A percentile compares a stretch with the other conserved stretches of the same genome.
Evolutionary conservation across 495 filamentous ascomycete genomes (phyloP).

Genomic region (Thozetella sp.): DNA sequence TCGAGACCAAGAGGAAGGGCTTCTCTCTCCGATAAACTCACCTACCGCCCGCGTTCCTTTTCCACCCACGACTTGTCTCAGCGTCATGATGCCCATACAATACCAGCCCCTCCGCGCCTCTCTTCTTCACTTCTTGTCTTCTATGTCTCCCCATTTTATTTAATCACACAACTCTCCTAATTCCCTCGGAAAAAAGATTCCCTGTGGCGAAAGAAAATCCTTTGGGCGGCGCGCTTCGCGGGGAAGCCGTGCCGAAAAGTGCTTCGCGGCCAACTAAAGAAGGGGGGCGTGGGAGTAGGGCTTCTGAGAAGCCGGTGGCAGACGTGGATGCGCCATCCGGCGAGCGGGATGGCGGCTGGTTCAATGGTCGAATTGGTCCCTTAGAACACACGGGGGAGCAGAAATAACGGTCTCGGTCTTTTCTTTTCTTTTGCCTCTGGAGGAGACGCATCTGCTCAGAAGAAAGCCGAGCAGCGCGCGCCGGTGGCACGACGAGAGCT

Average conservation of each 20-base stretch:
- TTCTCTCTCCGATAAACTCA: slow-evolving; percentile 88
- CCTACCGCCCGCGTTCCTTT: slow-evolving; percentile 13
- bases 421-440: not conserved
- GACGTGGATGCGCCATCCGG: slow-evolving; percentile 10
- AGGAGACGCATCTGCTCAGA: not conserved
- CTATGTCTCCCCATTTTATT: slow-evolving; percentile 42
- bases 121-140: slow-evolving; percentile 38
- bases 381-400: slow-evolving; percentile 36
- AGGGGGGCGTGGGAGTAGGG: slow-evolving; percentile 17
- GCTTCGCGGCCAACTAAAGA: slow-evolving; percentile 16
- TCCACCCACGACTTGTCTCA: slow-evolving; percentile 44
- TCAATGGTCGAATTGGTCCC: too few species aligned
- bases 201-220: slow-evolving; percentile 20
- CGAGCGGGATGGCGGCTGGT: slow-evolving; percentile 17
- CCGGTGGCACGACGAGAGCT: not conserved
- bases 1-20: slow-evolving; percentile 95
- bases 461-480: not conserved
- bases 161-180: slow-evolving; percentile 48
- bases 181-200: slow-evolving; percentile 31
- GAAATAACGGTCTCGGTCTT: slow-evolving; percentile 5
- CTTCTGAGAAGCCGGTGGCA: slow-evolving; percentile 24
- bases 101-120: slow-evolving; percentile 48
- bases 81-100: slow-evolving; percentile 49
- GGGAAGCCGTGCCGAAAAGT: slow-evolving; percentile 13
- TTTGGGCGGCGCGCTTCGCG: slow-evolving; percentile 5